A percentile compares a stretch with the other conserved stretches of the same genome.
Evolutionary conservation across 2,329 filamentous ascomycete genomes (phyloP).

Genomic region (Berkeleyomyces basicola): DNA sequence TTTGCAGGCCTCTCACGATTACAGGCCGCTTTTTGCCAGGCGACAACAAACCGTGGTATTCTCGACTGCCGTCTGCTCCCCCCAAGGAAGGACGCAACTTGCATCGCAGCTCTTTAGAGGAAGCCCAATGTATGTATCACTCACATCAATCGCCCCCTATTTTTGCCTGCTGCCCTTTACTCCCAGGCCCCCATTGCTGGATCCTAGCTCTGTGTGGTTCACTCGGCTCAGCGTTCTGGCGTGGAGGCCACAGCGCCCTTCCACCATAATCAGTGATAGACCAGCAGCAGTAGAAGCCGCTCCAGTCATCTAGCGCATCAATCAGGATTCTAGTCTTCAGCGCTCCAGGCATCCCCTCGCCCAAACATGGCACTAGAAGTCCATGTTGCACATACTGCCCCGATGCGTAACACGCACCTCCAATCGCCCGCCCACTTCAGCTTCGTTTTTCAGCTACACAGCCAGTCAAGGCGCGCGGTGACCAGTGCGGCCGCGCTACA

Average conservation of each 20-base stretch:
- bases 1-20: neutral
- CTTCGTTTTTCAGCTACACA: neutral
- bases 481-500: neutral
- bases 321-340: no score
- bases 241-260: no score
- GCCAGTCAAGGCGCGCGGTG: neutral
- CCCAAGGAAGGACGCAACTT: neutral
- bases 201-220: neutral
- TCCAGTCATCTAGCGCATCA: no score
- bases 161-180: neutral
- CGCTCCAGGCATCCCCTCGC: no score
- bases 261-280: no score
- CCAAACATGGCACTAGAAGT: neutral
- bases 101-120: neutral
- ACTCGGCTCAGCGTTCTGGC: no score
- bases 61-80: neutral
- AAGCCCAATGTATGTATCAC: slow-evolving; percentile 2
- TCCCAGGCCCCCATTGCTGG: neutral
- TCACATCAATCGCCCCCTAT: neutral
- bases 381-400: neutral
- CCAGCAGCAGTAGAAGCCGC: no score
- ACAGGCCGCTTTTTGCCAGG: neutral
- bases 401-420: neutral
- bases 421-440: neutral
- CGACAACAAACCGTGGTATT: neutral